A percentile compares a stretch with the other conserved stretches of the same genome.
Evolutionary conservation across 2,329 filamentous ascomycete genomes (phyloP).

Genomic region (Sclerotinia borealis): DNA sequence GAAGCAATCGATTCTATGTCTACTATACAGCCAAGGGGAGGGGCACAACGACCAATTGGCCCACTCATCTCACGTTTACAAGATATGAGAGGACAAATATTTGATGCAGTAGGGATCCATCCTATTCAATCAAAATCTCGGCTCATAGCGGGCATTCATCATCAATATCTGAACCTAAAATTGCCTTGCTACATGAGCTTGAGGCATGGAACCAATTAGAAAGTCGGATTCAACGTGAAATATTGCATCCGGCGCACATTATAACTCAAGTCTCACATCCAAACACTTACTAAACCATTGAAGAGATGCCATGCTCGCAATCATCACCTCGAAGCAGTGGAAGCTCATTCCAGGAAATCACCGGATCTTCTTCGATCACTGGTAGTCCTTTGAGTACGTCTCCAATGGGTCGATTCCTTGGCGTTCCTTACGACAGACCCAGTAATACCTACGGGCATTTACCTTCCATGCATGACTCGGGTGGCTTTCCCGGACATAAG

Average conservation of each 20-base stretch:
- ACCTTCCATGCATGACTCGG: neutral
- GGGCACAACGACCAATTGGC: slow-evolving; percentile 1
- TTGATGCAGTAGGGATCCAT: slow-evolving; percentile 18
- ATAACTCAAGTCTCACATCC: neutral
- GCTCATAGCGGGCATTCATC: neutral
- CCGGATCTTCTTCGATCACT: neutral
- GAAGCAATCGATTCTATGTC: slow-evolving; percentile 18
- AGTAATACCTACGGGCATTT: slow-evolving; percentile 11
- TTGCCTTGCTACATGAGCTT: slow-evolving; percentile 19
- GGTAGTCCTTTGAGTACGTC: neutral
- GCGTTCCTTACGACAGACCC: slow-evolving; percentile 14
- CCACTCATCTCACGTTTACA: slow-evolving; percentile 17
- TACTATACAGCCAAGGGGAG: neutral
- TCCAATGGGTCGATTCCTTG: slow-evolving; percentile 8
- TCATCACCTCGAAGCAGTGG: neutral
- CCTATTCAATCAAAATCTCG: neutral
- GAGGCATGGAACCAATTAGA: slow-evolving; percentile 22
- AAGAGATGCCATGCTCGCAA: neutral
- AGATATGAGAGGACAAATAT: slow-evolving; percentile 19
- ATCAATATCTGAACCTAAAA: slow-evolving; percentile 12
- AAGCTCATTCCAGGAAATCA: slow-evolving; percentile 31
- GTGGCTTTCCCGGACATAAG: slow-evolving; percentile 5
- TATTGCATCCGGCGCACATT: slow-evolving; percentile 18
- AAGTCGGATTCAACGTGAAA: slow-evolving; percentile 23
- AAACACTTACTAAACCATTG: neutral